A percentile compares a stretch with the other conserved stretches of the same genome.
Evolutionary conservation across 257 asterid species (phyloP).

Genomic region (Nyctanthes arbortristis): DNA sequence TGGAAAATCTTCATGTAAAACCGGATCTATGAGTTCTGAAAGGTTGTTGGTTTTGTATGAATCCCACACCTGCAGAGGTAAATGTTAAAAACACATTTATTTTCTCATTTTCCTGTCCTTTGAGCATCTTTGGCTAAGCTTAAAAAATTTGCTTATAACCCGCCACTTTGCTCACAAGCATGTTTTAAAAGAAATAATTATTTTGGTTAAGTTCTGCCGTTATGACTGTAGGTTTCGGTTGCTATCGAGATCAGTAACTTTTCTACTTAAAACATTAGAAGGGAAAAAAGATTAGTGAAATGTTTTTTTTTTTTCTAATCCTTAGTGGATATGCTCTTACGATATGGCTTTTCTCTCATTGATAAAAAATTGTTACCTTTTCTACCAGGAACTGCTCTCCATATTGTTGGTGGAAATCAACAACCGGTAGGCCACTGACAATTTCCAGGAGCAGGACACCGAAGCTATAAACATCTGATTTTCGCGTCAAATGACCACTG

Average conservation of each 20-base stretch:
- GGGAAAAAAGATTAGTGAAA: too few relatives aligned
- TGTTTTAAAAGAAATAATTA: too few relatives aligned
- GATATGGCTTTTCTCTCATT: background rate
- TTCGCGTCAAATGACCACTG: slow-evolving; percentile 72
- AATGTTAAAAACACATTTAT: background rate
- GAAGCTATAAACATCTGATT: slow-evolving; percentile 83
- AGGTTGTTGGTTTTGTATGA: slow-evolving; percentile 47
- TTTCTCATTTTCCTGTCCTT: background rate
- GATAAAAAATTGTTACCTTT: slow-evolving; percentile 43
- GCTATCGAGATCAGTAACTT: background rate
- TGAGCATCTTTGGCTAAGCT: too few relatives aligned
- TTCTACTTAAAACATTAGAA: too few relatives aligned
- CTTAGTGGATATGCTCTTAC: background rate
- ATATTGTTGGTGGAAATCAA: slow-evolving; percentile 52
- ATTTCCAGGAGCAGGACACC: slow-evolving; percentile 76
- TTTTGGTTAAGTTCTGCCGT: too few relatives aligned
- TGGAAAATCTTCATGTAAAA: slow-evolving; percentile 43
- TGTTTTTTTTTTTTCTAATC: background rate
- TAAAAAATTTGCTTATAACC: too few relatives aligned
- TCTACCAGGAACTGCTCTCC: slow-evolving; percentile 73
- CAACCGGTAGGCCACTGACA: slow-evolving; percentile 56
- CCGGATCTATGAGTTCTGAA: slow-evolving; percentile 48
- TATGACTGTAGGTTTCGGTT: too few relatives aligned
- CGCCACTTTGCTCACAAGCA: too few relatives aligned
- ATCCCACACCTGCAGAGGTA: slow-evolving; percentile 67